phyloP scores from a whole-genome alignment of 1,284 basidiomycete genomes.

The Pyrrhoderma lamaoense region DNA sequence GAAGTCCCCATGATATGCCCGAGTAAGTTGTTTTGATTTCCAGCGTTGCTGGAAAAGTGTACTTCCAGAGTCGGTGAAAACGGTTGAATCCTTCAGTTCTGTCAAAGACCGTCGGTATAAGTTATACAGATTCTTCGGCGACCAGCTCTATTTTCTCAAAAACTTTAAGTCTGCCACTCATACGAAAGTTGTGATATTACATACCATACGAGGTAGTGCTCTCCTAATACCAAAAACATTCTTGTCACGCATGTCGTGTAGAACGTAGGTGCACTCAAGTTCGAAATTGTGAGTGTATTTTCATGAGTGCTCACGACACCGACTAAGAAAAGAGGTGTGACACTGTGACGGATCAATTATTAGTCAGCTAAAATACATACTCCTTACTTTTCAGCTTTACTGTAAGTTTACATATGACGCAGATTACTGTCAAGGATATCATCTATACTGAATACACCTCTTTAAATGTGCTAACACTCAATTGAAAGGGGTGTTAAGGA shows the following conservation, averaged over 20 bases:
- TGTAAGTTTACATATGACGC: too few species aligned
- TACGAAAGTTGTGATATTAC: not conserved
- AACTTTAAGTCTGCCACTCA: not conserved
- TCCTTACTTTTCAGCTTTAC: too few species aligned
- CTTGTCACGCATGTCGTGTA: slow-evolving; percentile 20
- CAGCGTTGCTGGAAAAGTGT: slow-evolving; percentile 93
- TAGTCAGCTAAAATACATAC: too few species aligned
- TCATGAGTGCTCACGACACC: not conserved
- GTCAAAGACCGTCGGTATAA: slow-evolving; percentile 61
- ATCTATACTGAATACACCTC: too few species aligned
- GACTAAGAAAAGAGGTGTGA: not conserved
- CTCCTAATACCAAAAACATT: slow-evolving; percentile 24
- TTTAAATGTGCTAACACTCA: too few species aligned
- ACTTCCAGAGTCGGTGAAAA: slow-evolving; percentile 51
- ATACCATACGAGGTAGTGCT: slow-evolving; percentile 26
- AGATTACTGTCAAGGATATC: too few species aligned
- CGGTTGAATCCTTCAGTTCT: slow-evolving; percentile 37
- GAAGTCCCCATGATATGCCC: slow-evolving; percentile 95
- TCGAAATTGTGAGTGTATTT: not conserved
- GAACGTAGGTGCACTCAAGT: not conserved
- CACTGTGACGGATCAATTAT: too few species aligned
- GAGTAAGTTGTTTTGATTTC: slow-evolving; percentile 82
- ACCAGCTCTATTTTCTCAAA: slow-evolving; percentile 64
- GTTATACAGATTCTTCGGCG: slow-evolving; percentile 71
- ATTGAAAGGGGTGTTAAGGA: too few species aligned